Evolutionary conservation across 768 basidiomycete genomes (phyloP).

Genomic region (Fomitopsis serialis): DNA sequence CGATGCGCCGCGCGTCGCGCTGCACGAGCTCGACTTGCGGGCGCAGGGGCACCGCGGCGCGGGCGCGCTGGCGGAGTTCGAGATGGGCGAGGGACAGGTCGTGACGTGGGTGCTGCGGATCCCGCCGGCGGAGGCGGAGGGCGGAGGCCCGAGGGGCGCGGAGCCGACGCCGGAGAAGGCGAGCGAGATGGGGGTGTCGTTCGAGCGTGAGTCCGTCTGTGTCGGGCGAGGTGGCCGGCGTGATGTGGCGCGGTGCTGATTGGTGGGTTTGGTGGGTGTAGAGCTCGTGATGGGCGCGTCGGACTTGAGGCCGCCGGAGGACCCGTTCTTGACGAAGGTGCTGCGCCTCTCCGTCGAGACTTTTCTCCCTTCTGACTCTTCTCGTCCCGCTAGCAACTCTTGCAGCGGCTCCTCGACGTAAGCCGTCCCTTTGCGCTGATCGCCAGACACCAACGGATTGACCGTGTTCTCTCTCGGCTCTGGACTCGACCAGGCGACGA

Average conservation of each 20-base stretch:
- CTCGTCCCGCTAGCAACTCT: constrained; percentile 37
- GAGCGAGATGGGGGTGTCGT: constrained; percentile 38
- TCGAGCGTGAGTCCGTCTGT: constrained; percentile 30
- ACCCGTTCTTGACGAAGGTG: constrained; percentile 70
- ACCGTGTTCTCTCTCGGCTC: not conserved
- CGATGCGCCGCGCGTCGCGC: constrained; percentile 43
- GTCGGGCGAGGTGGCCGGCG: not conserved
- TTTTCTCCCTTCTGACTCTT: not conserved
- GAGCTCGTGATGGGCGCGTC: constrained; percentile 40
- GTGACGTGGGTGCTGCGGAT: constrained; percentile 86
- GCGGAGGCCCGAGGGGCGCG: constrained; percentile 22
- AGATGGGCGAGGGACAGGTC: constrained; percentile 76
- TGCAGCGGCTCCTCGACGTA: constrained; percentile 54
- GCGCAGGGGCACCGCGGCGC: constrained; percentile 71
- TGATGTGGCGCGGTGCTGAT: no score
- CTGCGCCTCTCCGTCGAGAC: not conserved
- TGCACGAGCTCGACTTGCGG: constrained; percentile 62
- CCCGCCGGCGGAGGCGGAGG: constrained; percentile 38
- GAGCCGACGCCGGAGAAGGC: constrained; percentile 35
- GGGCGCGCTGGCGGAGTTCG: constrained; percentile 52
- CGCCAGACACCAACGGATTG: no score
- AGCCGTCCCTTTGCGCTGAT: constrained; percentile 5
- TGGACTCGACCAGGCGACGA: constrained; percentile 47
- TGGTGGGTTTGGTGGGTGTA: no score
- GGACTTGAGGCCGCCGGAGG: constrained; percentile 47